These are phyloP conservation scores for Cercospora sp. DNA, from an alignment of 2,329 filamentous ascomycete species.

Conservation along the genomic window DNA sequence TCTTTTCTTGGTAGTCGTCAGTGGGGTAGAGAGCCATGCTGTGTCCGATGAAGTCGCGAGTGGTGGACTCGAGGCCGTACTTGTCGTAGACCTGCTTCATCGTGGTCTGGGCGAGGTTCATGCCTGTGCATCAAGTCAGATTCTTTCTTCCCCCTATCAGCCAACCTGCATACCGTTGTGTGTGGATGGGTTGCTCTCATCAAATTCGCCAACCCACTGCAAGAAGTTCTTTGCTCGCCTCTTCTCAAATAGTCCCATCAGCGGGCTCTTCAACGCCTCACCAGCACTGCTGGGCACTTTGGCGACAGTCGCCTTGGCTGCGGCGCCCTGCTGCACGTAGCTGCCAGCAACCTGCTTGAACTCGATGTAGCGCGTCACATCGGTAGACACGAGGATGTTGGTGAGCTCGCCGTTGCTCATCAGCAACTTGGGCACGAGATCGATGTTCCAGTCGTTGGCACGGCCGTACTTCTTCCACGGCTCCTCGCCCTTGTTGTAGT, in stretches of 20 bases:
- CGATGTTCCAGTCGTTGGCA: conserved; percentile 98
- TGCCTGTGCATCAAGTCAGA: conserved; percentile 52
- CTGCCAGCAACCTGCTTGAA: conserved; percentile 78
- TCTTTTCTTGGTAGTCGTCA: conserved; percentile 77
- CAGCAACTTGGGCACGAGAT: conserved; percentile 95
- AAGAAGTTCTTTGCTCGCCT: conserved; percentile 94
- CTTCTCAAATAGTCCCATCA: conserved; percentile 99
- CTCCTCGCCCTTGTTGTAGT: conserved; percentile 75
- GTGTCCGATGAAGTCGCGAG: conserved; percentile 95
- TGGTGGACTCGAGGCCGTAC: conserved; percentile 85
- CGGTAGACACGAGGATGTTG: conserved; percentile 96
- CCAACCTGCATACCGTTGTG: conserved; percentile 70
- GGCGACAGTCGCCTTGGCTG: conserved; percentile 84
- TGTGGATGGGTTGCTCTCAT: conserved; percentile 75
- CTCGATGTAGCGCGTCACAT: conserved; percentile 59
- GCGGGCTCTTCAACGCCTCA: conserved; percentile 85
- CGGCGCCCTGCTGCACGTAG: conserved; percentile 86
- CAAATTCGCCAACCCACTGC: conserved; percentile 89
- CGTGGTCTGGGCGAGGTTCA: conserved; percentile 74
- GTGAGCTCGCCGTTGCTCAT: conserved; percentile 98
- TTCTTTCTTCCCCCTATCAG: background rate
- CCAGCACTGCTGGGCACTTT: conserved; percentile 93
- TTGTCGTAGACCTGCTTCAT: conserved; percentile 99
- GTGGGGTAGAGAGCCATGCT: conserved; percentile 95
- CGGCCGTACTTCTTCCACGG: conserved; percentile 98